Conservation (phyloP, 2,329 filamentous ascomycete genomes). For the Chaetomiaceae sp. region DNA sequence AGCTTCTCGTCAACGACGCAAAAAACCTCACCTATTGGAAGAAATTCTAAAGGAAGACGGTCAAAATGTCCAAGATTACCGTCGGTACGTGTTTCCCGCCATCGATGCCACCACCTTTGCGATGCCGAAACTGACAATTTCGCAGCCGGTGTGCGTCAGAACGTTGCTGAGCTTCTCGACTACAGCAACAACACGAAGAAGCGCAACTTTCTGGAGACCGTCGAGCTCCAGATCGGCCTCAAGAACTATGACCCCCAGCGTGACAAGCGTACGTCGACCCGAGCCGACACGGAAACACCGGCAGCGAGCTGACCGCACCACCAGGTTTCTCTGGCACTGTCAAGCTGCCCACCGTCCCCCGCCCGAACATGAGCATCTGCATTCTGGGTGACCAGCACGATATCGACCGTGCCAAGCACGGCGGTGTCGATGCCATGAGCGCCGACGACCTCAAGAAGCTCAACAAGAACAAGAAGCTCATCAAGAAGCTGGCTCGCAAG, state of each 20-base stretch:
- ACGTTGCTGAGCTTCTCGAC: slow-evolving; percentile 89
- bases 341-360: slow-evolving; percentile 86
- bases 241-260: slow-evolving; percentile 99
- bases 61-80: slow-evolving; percentile 84
- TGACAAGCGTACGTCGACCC: slow-evolving; percentile 65
- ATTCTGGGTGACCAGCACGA: slow-evolving; percentile 79
- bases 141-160: slow-evolving; percentile 85
- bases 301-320: background rate
- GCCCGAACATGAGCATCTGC: slow-evolving; percentile 86
- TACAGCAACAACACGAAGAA: slow-evolving; percentile 93
- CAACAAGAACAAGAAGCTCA: slow-evolving; percentile 99
- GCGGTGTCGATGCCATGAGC: slow-evolving; percentile 97
- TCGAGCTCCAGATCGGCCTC: slow-evolving; percentile 74
- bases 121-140: slow-evolving; percentile 28
- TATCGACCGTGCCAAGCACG: slow-evolving; percentile 99
- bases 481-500: slow-evolving; percentile 99
- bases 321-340: slow-evolving; percentile 95
- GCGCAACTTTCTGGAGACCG: slow-evolving; percentile 92
- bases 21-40: slow-evolving; percentile 69
- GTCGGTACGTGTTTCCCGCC: slow-evolving; percentile 47
- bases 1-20: slow-evolving; percentile 33
- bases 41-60: slow-evolving; percentile 79
- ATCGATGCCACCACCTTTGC: background rate
- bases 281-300: background rate
- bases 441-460: slow-evolving; percentile 99